Evolutionary conservation across 2,329 filamentous ascomycete species (phyloP).

Genomic region (Apiospora phragmitis): DNA sequence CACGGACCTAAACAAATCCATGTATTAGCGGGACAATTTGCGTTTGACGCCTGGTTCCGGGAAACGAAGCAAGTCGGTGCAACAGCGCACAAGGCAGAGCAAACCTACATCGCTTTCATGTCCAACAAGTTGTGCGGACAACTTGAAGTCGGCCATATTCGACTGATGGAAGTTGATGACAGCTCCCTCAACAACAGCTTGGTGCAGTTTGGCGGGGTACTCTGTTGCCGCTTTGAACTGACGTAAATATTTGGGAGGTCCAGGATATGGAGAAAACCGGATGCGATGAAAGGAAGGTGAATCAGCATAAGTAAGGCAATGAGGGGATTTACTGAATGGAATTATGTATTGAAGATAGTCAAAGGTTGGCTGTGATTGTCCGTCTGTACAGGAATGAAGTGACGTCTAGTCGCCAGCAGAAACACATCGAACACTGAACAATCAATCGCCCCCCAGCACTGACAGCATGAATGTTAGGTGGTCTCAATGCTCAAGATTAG

Average conservation of each 20-base stretch:
- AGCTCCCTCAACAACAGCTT: not conserved
- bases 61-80: not conserved
- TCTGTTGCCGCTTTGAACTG: not conserved
- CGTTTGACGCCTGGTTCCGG: not conserved
- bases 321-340: not conserved
- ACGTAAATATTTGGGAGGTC: not conserved
- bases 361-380: not conserved
- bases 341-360: not conserved
- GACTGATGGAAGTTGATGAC: not conserved
- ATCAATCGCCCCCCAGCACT: not conserved
- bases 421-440: not conserved
- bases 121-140: conserved; percentile 84
- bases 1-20: conserved; percentile 68
- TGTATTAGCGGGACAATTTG: not conserved
- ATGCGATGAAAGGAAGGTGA: not conserved
- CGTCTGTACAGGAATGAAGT: not conserved
- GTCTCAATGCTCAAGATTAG: not conserved
- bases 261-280: not conserved
- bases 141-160: conserved; percentile 80
- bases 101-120: conserved; percentile 87
- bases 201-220: conserved; percentile 6
- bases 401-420: not conserved
- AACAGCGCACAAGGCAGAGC: not conserved
- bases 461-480: not conserved
- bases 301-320: not conserved